Base-by-base conservation (phyloP, 2,329 filamentous ascomycete species). In the Bipolaris cookei region DNA sequence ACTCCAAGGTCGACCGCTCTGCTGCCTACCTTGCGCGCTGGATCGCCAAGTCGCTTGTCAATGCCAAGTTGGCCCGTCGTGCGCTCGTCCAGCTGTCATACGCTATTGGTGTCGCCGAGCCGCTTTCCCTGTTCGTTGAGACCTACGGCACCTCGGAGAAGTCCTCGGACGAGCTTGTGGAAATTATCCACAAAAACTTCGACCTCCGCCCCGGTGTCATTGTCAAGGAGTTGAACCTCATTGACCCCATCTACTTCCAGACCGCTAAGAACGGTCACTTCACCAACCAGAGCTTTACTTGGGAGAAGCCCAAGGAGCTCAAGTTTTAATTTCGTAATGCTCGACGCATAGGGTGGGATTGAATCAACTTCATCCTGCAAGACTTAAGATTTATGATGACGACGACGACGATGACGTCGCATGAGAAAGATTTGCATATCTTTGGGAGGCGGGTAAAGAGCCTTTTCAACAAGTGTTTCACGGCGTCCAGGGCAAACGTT, bases 231-330 rank as follows among this genome's bases (percentile, higher is more conserved):
- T 90, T 99, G 67, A 90, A 95, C 83, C 87, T 99, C 67, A 90
- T 88, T 80, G 92, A 92, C 82, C 95, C 95, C 77, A 97, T 98
- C 85, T 99, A 99, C 89, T 88, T 88, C 86, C 87, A 94, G 85
- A 99, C 95, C 57, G 95, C 95, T 82, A 97, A 97, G 91, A 98
- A 98, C 84, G 95, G 95, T 73, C 95, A 99, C 88, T 99, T 99
- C 83, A 96, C 92, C 82, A 95, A 97, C 90, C 95, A 97, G 87
- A 84, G 80, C 80, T 99, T 99, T 87, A 88, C 84, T 82, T 99
- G 95, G 95, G 95, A 99, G 88, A 87, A 98, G 88, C 94, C 95
- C 76, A 97, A 97, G 91, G 74, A 84, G 70, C 91, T 99, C 76
- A 93, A 90, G 82, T 90, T 91, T 82, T 98, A 97, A 87, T 56